Base-by-base conservation (phyloP, 192 early-diverging fungal species). In the Helicostylum pulchrum region DNA sequence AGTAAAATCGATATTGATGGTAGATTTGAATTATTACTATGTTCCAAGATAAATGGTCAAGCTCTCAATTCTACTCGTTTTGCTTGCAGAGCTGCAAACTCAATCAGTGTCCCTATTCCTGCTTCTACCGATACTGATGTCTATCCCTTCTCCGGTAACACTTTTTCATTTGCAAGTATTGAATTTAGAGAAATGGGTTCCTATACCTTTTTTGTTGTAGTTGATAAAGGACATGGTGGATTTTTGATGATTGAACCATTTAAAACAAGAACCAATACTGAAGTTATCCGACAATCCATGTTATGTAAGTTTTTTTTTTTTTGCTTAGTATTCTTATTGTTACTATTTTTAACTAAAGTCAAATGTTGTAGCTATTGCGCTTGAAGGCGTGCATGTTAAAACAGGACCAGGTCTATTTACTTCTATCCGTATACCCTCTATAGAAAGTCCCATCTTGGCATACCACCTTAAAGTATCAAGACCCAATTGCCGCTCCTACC, bases 401-500 rank as follows among this genome's bases (percentile, higher is more conserved):
- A 44, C 43, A 19, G 53, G 51, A 10, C 51, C 68, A 21, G 44
- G 72, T 1, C 43, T 83, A 42, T 51, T 76, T 2, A 78, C 83
- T 7, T 63, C 61, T 20, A 36, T 85, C 17, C 72, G 65, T 31
- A 66, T 85, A 19, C 79, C 83, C 1, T 71, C 77, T 17, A 69
- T 85, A n/a, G 78, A 81, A 50, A 83, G 66, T 45, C 72, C 77
- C 34, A 55, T 85, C 26, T 58, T 85, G 9, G 75, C 81, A 2
- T 85, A 83, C 47, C 78, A 77, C 32, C 61, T 85, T 8, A 70
- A 68, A n/a, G 65, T 85, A 11, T 56, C 47, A 31, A 74, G 73
- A 30, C 63, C 71, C 6, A 62, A 36, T 34, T 79, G 66, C 45
- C 34, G 46, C 20, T 9, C 10, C 2, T 39, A 36, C n/a, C 15